A percentile compares a stretch with the other conserved stretches of the same genome.
Conservation (phyloP, 73 alveolate genomes). For the Durusdinium trenchii region DNA sequence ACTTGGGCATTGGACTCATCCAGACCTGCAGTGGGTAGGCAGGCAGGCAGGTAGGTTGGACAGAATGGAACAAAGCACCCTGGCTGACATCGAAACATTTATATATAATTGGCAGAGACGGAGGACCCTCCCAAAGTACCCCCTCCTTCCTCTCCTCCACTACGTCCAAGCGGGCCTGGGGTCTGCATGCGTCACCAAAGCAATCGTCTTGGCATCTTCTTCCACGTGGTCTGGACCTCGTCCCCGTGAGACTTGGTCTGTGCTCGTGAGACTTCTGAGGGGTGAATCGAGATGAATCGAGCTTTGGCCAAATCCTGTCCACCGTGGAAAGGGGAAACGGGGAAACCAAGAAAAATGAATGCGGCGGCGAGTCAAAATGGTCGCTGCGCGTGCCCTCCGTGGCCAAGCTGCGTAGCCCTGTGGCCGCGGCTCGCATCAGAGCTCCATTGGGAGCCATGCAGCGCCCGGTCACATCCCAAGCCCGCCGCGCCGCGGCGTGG, state of each 20-base stretch:
- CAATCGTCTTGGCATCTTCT: conserved; percentile 51
- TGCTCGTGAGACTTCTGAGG: not conserved
- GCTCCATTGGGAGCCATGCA: conserved; percentile 87
- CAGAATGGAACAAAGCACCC: too few species aligned
- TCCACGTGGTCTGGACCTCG: conserved; percentile 14
- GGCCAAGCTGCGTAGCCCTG: conserved; percentile 75
- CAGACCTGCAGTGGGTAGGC: too few species aligned
- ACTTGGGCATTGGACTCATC: too few species aligned
- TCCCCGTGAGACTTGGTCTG: not conserved
- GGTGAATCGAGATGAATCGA: not conserved
- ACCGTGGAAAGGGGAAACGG: too few species aligned
- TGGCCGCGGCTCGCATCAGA: conserved; percentile 79
- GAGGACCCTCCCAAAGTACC: not conserved
- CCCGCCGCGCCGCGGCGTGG: conserved; percentile 24
- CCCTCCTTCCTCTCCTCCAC: not conserved
- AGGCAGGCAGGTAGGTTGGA: too few species aligned
- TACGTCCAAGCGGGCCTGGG: conserved; percentile 18
- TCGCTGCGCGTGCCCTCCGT: not conserved
- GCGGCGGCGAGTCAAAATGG: not conserved
- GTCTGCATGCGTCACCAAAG: conserved; percentile 84
- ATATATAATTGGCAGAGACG: too few species aligned
- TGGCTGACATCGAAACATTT: too few species aligned
- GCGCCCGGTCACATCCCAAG: conserved; percentile 60
- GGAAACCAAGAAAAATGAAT: too few species aligned
- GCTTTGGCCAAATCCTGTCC: too few species aligned